Conservation (phyloP, 2,329 filamentous ascomycete genomes). For the Zymoseptoria ardabiliae region DNA sequence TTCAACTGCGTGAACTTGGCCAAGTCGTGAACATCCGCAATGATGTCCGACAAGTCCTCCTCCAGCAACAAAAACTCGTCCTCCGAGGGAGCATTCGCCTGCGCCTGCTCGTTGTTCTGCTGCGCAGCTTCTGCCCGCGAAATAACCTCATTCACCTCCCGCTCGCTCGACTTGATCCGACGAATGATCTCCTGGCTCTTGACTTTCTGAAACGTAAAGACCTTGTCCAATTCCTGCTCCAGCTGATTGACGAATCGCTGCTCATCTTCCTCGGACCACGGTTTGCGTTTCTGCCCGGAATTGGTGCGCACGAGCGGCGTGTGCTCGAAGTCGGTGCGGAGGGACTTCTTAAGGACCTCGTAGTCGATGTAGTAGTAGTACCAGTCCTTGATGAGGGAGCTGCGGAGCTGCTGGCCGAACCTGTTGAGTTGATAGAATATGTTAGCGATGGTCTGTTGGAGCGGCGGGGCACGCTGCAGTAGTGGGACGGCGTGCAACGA, state of each 20-base stretch:
- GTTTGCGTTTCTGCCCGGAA: constrained; percentile 33
- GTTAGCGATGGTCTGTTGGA: neutral
- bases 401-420: constrained; percentile 95
- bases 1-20: constrained; percentile 98
- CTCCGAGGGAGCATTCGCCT: constrained; percentile 55
- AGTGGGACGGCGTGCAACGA: neutral
- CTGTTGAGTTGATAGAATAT: constrained; percentile 31
- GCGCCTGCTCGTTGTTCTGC: constrained; percentile 30
- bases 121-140: constrained; percentile 51
- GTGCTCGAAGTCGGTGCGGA: constrained; percentile 64
- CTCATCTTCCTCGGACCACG: constrained; percentile 90
- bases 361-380: constrained; percentile 98
- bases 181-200: constrained; percentile 94
- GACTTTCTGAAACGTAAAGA: constrained; percentile 94
- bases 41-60: constrained; percentile 93
- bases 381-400: constrained; percentile 93
- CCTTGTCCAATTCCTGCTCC: constrained; percentile 90
- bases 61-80: constrained; percentile 92
- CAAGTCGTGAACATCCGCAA: constrained; percentile 94
- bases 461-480: neutral
- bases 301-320: constrained; percentile 37
- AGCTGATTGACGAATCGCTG: constrained; percentile 77
- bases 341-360: constrained; percentile 79
- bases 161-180: constrained; percentile 78
- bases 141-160: constrained; percentile 84